Evolutionary conservation across 129 eudicot genomes (phyloP).

Genomic region (Ambrosia artemisiifolia): DNA sequence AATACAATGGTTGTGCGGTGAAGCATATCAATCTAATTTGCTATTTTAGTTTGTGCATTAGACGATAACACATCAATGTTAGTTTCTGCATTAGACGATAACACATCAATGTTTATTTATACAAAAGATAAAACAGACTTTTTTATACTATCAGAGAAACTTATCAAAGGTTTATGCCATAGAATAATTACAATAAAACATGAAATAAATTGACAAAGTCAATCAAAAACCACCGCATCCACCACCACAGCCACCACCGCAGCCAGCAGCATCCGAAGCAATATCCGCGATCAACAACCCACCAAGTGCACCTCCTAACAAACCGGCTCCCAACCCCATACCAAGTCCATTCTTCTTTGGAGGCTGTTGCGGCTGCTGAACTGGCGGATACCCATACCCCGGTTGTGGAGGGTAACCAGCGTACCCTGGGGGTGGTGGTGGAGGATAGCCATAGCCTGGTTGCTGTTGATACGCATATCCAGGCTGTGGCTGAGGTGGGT

Average conservation of each 20-base stretch:
- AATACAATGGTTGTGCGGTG: too few species aligned
- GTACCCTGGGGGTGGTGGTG: constrained; percentile 36
- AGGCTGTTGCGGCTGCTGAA: constrained; percentile 33
- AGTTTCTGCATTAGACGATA: too few species aligned
- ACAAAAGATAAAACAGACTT: too few species aligned
- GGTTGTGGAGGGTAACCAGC: constrained; percentile 32
- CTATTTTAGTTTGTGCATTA: too few species aligned
- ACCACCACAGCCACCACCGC: constrained; percentile 37
- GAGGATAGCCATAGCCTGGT: constrained; percentile 46
- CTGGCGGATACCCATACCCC: constrained; percentile 36
- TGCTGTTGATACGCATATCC: constrained; percentile 30
- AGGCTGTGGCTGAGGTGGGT: constrained; percentile 26
- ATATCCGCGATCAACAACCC: constrained; percentile 56
- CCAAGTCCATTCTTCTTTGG: constrained; percentile 45
- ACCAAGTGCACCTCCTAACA: constrained; percentile 65
- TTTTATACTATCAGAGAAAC: neutral
- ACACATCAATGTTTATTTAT: too few species aligned
- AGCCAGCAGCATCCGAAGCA: constrained; percentile 38
- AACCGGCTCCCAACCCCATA: constrained; percentile 64
- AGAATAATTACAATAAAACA: neutral
- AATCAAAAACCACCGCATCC: constrained; percentile 35
- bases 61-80: too few species aligned
- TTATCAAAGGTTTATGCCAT: neutral
- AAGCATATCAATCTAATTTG: too few species aligned
- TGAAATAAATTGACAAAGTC: neutral